phyloP scores from a whole-genome alignment of 768 basidiomycete genomes.

The Daedaleopsis nitida region DNA sequence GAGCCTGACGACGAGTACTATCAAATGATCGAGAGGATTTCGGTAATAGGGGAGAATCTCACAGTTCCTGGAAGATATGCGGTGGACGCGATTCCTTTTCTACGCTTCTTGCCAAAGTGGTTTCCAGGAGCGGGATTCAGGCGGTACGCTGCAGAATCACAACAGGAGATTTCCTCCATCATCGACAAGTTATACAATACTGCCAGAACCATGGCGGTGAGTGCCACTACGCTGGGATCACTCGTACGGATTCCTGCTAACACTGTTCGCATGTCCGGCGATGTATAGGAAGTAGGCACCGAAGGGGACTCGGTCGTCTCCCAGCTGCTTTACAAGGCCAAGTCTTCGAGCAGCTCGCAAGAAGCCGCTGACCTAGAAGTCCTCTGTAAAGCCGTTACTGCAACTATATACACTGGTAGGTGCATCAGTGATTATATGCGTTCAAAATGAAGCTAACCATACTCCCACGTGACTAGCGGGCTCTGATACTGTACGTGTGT shows the following conservation, averaged over 20 bases:
- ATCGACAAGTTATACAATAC: not conserved
- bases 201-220: not conserved
- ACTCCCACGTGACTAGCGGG: not conserved
- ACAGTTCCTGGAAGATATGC: not conserved
- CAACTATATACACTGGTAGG: not conserved
- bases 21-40: slow-evolving; percentile 2
- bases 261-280: too few species aligned
- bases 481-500: not conserved
- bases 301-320: not conserved
- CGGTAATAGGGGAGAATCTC: not conserved
- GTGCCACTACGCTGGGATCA: not conserved
- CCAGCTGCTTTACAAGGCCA: not conserved
- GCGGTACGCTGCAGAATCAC: not conserved
- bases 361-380: not conserved
- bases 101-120: slow-evolving; percentile 21
- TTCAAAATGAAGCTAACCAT: not conserved
- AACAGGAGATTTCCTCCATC: not conserved
- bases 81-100: not conserved
- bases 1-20: slow-evolving; percentile 10
- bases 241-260: not conserved
- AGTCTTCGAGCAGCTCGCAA: not conserved
- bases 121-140: slow-evolving; percentile 19
- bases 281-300: not conserved
- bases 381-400: not conserved
- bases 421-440: not conserved